phyloP scores from a whole-genome alignment of 495 filamentous ascomycete genomes.

The Darksidea phi region DNA sequence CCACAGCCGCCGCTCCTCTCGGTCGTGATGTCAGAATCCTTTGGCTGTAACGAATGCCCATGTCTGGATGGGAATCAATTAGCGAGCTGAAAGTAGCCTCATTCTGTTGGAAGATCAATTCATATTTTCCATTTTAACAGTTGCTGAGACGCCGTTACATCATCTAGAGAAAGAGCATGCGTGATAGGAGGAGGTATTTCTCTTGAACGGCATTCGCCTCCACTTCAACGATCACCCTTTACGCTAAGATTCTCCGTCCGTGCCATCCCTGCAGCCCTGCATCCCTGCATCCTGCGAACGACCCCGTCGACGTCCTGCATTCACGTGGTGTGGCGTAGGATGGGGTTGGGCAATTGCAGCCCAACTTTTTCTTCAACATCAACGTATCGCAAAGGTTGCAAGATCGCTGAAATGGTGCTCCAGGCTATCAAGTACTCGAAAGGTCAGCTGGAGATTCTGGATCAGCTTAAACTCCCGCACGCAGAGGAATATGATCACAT shows the following conservation, averaged over 20 bases:
- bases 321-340: slow-evolving; percentile 29
- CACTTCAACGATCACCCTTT: background rate
- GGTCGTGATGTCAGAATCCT: slow-evolving; percentile 12
- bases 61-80: no score
- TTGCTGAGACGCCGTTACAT: no score
- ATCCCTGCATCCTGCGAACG: no score
- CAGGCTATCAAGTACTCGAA: slow-evolving; percentile 84
- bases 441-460: slow-evolving; percentile 78
- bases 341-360: slow-evolving; percentile 7
- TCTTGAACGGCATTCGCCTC: no score
- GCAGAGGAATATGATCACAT: slow-evolving; percentile 76
- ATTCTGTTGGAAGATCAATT: no score
- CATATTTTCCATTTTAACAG: no score
- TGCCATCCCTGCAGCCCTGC: slow-evolving; percentile 11
- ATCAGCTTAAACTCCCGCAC: slow-evolving; percentile 89
- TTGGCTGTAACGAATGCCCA: background rate
- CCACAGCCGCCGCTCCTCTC: background rate
- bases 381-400: background rate
- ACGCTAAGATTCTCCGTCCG: background rate
- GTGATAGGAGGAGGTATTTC: no score
- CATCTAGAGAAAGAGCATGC: no score
- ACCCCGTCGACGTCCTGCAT: slow-evolving; percentile 4
- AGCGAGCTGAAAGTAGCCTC: no score
- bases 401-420: slow-evolving; percentile 54
- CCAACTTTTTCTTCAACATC: slow-evolving; percentile 12